phyloP scores from a whole-genome alignment of 768 basidiomycete species.

The Daedaleopsis sinensis region DNA sequence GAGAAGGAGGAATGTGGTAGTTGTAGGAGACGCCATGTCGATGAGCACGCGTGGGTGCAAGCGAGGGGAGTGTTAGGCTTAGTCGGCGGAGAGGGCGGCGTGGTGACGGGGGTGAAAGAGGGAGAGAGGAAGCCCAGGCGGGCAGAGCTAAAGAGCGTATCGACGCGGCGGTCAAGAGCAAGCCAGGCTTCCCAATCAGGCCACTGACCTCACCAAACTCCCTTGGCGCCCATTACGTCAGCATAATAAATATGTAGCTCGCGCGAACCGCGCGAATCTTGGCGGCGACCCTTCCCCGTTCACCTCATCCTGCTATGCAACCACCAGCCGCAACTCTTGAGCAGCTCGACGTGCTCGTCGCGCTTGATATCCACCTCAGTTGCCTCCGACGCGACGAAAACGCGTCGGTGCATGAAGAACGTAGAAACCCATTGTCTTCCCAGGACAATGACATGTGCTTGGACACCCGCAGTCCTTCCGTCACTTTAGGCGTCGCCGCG shows the following conservation, averaged over 20 bases:
- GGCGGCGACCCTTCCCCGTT: not conserved
- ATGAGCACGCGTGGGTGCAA: slow-evolving; percentile 20
- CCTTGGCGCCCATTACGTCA: not conserved
- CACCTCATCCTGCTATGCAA: too few species aligned
- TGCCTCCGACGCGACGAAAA: too few species aligned
- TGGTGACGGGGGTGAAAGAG: not conserved
- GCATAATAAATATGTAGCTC: not conserved
- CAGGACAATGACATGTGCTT: not conserved
- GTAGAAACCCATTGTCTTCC: not conserved
- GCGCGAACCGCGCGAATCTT: not conserved
- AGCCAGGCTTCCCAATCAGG: slow-evolving; percentile 11
- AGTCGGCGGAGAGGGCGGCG: not conserved
- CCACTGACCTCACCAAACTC: not conserved
- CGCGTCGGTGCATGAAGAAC: too few species aligned
- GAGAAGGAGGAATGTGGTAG: slow-evolving; percentile 29
- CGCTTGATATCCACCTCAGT: too few species aligned
- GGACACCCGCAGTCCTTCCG: not conserved
- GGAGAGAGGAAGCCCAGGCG: not conserved
- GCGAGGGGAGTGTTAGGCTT: not conserved
- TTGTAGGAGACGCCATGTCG: slow-evolving; percentile 29
- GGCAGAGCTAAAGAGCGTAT: slow-evolving; percentile 12
- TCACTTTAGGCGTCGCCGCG: not conserved
- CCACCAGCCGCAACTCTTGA: too few species aligned
- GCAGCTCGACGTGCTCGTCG: too few species aligned
- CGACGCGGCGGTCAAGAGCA: slow-evolving; percentile 19